Evolutionary conservation across 2,329 filamentous ascomycete species (phyloP), one percentile per base, ranked within the genome.

Genomic region (Phaeomoniella chlamydospora): DNA sequence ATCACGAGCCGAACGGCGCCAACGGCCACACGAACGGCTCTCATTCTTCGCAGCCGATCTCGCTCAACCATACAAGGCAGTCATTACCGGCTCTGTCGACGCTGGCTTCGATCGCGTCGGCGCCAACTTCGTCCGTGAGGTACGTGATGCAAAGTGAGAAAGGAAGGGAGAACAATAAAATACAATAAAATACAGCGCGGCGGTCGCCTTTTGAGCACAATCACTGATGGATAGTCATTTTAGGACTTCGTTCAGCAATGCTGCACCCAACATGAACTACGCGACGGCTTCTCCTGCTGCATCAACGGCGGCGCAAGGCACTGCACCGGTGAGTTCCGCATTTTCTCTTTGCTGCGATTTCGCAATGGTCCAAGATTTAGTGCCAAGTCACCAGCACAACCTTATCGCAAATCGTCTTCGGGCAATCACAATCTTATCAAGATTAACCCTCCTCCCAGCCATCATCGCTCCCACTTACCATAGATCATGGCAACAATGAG

Each of bases 211-310:
- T n/a, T n/a, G n/a, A n/a, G n/a, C n/a, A n/a, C n/a, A n/a, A 26
- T 34, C 22, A n/a, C 38, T 46, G 43, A 40, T 42, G 35, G 37
- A 38, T 15, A 10, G 16, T 36, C n/a, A 31, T 34, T 39, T 31
- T 41, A 55, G 54, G 38, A 49, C 48, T 31, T 57, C 55, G 31
- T 41, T 38, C 44, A 55, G 54, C 52, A 62, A 65, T 65, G 62
- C 50, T 37, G 56, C 59, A 49, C 58, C 61, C 56, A 69, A 58
- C 54, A 70, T 74, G 64, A 72, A 65, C 45, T 74, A 72, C 54
- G 66, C 71, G 48, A 76, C 72, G 44, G 72, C 73, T 44, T 76
- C 75, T 32, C 74, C 75, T 33, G 73, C 74, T 41, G 72, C 72
- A 29, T 78, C 75, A 29, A 70, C 73, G 42, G 74, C 72, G 44